Evolutionary conservation across 768 basidiomycete genomes (phyloP).

Genomic region (Austroboletus eburneus): DNA sequence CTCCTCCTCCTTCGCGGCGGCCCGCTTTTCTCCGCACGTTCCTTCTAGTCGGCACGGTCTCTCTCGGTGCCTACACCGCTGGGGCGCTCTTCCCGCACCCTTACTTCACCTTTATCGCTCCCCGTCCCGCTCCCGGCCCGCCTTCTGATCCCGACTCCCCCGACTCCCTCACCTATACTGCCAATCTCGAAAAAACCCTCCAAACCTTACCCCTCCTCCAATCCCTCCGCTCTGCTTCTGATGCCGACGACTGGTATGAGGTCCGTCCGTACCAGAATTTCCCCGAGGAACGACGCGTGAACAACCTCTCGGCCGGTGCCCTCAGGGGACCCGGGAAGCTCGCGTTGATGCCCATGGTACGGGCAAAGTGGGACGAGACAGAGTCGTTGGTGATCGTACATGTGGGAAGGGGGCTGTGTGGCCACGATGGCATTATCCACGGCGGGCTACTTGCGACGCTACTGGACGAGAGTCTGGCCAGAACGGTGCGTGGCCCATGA

Average conservation of each 20-base stretch:
- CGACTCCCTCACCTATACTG: constrained; percentile 54
- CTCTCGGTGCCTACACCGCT: constrained; percentile 36
- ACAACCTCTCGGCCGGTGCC: constrained; percentile 80
- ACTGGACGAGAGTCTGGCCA: constrained; percentile 78
- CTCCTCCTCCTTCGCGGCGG: background rate
- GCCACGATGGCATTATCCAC: constrained; percentile 92
- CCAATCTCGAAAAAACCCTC: constrained; percentile 61
- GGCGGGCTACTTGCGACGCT: constrained; percentile 90
- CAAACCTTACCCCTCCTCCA: constrained; percentile 60
- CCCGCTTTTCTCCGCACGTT: constrained; percentile 12
- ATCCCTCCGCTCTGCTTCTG: constrained; percentile 44
- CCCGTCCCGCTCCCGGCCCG: constrained; percentile 73
- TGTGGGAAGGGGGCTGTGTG: constrained; percentile 82
- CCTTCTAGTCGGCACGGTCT: constrained; percentile 19
- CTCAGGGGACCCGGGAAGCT: constrained; percentile 87
- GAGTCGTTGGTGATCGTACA: constrained; percentile 74
- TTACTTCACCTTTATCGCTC: constrained; percentile 64
- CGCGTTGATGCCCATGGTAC: constrained; percentile 72
- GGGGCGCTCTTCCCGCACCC: constrained; percentile 73
- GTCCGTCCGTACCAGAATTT: constrained; percentile 66
- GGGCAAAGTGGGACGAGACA: constrained; percentile 69
- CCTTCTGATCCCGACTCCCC: constrained; percentile 51
- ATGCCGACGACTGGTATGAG: constrained; percentile 69
- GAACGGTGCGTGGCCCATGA: constrained; percentile 53
- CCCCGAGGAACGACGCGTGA: constrained; percentile 70